These are phyloP conservation scores for Metschnikowia lunata DNA, from an alignment of 805 yeast genomes.

Conservation along the genomic window DNA sequence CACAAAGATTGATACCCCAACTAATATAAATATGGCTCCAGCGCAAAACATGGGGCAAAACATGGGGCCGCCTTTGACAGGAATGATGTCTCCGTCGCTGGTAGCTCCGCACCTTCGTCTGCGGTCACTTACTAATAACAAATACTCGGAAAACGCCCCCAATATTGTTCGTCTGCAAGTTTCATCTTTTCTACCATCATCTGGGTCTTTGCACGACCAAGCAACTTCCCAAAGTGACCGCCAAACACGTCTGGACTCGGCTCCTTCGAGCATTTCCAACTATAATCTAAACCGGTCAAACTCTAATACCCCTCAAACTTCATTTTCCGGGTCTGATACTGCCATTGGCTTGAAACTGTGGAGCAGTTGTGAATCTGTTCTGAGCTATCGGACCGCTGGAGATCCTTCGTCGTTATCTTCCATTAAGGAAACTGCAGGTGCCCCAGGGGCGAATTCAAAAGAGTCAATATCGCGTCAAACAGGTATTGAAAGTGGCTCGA, in stretches of 20 bases:
- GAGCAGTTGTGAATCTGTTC: slow-evolving; percentile 9
- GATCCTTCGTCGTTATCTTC: slow-evolving; percentile 11
- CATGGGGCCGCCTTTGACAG: neutral
- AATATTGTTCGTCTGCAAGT: slow-evolving; percentile 17
- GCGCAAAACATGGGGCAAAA: neutral
- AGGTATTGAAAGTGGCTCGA: neutral
- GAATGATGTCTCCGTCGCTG: neutral
- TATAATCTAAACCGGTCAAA: slow-evolving; percentile 21
- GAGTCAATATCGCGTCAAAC: too few relatives aligned
- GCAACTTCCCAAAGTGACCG: neutral
- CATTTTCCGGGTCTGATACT: slow-evolving; percentile 19
- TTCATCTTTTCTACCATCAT: neutral
- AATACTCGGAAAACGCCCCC: slow-evolving; percentile 14
- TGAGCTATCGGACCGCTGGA: slow-evolving; percentile 5
- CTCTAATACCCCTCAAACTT: slow-evolving; percentile 32
- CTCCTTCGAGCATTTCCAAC: slow-evolving; percentile 23
- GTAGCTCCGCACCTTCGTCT: slow-evolving; percentile 2
- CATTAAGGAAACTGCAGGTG: slow-evolving; percentile 8
- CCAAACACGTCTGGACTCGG: slow-evolving; percentile 12
- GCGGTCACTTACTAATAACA: slow-evolving; percentile 15
- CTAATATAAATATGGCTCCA: slow-evolving; percentile 18
- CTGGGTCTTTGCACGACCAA: neutral
- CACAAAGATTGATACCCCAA: slow-evolving; percentile 23
- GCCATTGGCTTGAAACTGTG: slow-evolving; percentile 3
- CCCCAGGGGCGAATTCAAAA: neutral